phyloP scores from a whole-genome alignment of 495 filamentous ascomycete genomes.

The Echria macrotheca region DNA sequence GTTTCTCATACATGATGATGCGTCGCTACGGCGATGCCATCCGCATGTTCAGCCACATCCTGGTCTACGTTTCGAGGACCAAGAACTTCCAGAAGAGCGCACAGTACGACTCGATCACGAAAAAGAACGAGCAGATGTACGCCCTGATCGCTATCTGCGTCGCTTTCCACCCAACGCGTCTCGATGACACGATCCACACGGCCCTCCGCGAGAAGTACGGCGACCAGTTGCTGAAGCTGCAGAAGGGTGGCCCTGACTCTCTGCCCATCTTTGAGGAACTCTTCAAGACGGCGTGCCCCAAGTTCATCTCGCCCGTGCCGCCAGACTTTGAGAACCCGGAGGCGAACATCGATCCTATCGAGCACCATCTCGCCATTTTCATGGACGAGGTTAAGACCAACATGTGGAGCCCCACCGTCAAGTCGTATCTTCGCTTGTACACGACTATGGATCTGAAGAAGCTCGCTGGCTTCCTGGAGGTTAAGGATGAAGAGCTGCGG shows the following conservation, averaged over 20 bases:
- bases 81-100: conserved; percentile 99
- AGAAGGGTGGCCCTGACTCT: conserved; percentile 90
- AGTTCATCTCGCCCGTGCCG: conserved; percentile 96
- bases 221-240: conserved; percentile 90
- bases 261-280: conserved; percentile 96
- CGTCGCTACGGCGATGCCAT: conserved; percentile 97
- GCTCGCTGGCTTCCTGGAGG: conserved; percentile 92
- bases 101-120: conserved; percentile 94
- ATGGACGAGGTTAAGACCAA: conserved; percentile 99
- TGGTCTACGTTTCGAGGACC: conserved; percentile 96
- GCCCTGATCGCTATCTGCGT: conserved; percentile 98
- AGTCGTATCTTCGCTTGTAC: conserved; percentile 97
- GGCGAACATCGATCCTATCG: conserved; percentile 90
- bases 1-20: conserved; percentile 99
- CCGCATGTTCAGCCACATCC: conserved; percentile 98
- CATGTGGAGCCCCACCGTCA: conserved; percentile 91
- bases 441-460: conserved; percentile 99
- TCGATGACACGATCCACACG: conserved; percentile 98
- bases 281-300: conserved; percentile 91
- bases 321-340: conserved; percentile 95
- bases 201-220: conserved; percentile 97
- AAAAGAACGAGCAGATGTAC: conserved; percentile 99
- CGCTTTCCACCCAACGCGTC: conserved; percentile 89
- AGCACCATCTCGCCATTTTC: conserved; percentile 95
- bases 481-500: conserved; percentile 85